phyloP scores from a whole-genome alignment of 2,329 filamentous ascomycete genomes.

The Hypocrella siamensis region DNA sequence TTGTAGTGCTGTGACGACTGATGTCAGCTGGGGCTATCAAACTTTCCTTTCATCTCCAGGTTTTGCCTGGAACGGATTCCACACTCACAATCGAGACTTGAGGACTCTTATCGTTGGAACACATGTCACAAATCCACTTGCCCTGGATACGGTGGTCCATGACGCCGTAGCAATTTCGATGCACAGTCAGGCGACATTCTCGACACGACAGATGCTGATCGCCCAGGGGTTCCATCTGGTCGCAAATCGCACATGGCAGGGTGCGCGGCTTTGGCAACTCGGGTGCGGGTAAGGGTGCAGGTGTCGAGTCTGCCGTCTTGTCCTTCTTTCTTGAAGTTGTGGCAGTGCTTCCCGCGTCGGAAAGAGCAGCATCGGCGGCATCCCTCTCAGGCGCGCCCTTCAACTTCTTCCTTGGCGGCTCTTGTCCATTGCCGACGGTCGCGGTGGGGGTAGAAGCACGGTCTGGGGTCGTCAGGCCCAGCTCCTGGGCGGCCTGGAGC shows the following conservation, averaged over 20 bases:
- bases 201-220: constrained; percentile 65
- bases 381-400: constrained; percentile 40
- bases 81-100: constrained; percentile 71
- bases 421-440: constrained; percentile 17
- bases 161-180: constrained; percentile 86
- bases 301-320: constrained; percentile 35
- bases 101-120: constrained; percentile 81
- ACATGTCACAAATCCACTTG: constrained; percentile 96
- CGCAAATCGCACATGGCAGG: constrained; percentile 76
- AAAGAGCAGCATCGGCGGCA: constrained; percentile 24
- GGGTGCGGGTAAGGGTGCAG: constrained; percentile 52
- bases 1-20: constrained; percentile 52
- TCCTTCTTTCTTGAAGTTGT: constrained; percentile 43
- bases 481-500: constrained; percentile 48
- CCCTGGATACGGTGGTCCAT: constrained; percentile 48
- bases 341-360: constrained; percentile 26
- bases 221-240: constrained; percentile 52
- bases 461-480: constrained; percentile 27
- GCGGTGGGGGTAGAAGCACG: constrained; percentile 21
- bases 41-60: too few species aligned
- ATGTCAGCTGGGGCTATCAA: too few species aligned
- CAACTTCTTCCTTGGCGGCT: constrained; percentile 50
- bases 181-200: constrained; percentile 82
- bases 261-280: constrained; percentile 64
- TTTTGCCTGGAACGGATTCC: constrained; percentile 11